Evolutionary conservation across 139 green algal species (phyloP).

Genomic region (Chlamydomonas schloesseri): DNA sequence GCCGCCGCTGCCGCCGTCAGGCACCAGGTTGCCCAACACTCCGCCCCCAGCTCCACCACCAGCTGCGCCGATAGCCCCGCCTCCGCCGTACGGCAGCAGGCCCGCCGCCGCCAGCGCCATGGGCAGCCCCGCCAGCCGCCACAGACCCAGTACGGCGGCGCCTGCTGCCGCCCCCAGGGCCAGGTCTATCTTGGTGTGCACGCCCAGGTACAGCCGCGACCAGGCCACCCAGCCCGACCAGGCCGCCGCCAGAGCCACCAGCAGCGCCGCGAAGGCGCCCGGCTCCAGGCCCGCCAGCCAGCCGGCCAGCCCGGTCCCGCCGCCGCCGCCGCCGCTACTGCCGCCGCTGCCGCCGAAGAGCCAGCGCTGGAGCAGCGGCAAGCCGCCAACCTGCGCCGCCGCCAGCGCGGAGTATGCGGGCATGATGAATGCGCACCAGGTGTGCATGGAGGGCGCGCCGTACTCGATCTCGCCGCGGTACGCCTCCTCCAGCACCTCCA

Average conservation of each 20-base stretch:
- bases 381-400: background rate
- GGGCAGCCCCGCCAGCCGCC: background rate
- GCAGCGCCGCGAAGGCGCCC: too few species aligned
- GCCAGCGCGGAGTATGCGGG: background rate
- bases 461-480: slow-evolving; percentile 40
- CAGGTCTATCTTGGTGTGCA: slow-evolving; percentile 29
- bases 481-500: slow-evolving; percentile 1
- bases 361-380: background rate
- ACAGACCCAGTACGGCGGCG: background rate
- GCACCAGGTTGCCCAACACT: background rate
- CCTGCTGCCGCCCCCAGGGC: background rate
- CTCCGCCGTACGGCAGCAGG: background rate
- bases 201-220: slow-evolving; percentile 33
- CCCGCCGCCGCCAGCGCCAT: background rate
- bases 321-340: too few species aligned
- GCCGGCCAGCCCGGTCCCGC: too few species aligned
- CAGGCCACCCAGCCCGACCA: slow-evolving; percentile 28
- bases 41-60: background rate
- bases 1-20: background rate
- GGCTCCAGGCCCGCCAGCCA: too few species aligned
- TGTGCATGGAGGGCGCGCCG: slow-evolving; percentile 50
- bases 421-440: slow-evolving; percentile 29
- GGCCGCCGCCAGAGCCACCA: background rate
- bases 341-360: too few species aligned
- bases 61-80: background rate